phyloP scores from a whole-genome alignment of 2,329 filamentous ascomycete genomes.

The Bipolaris victoriae region DNA sequence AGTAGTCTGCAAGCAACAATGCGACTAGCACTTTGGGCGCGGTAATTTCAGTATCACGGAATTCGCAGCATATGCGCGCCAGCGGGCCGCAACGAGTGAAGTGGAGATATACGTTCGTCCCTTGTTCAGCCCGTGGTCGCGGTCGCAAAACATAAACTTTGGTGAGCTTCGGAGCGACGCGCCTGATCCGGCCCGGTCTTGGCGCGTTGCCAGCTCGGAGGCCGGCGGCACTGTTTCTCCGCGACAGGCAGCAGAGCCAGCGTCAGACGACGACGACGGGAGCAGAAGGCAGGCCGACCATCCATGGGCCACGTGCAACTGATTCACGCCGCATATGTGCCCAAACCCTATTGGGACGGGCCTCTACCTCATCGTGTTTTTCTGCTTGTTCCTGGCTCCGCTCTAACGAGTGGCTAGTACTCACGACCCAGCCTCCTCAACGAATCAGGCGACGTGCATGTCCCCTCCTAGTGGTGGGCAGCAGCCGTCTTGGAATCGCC shows the following conservation, averaged over 20 bases:
- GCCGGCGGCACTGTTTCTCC: conserved; percentile 8
- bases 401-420: background rate
- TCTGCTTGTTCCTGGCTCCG: conserved; percentile 18
- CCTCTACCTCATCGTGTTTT: conserved; percentile 8
- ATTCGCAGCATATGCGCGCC: conserved; percentile 7
- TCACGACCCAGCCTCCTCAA: background rate
- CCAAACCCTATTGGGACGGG: background rate
- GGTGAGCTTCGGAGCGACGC: conserved; percentile 25
- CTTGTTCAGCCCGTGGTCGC: conserved; percentile 13
- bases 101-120: background rate
- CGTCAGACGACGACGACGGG: background rate
- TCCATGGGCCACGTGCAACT: conserved; percentile 6
- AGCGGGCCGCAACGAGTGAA: background rate
- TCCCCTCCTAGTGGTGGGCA: conserved; percentile 5
- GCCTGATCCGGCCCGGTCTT: conserved; percentile 17
- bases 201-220: conserved; percentile 12
- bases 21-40: background rate
- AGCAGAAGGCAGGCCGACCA: background rate
- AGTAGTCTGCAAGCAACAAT: conserved; percentile 11
- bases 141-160: conserved; percentile 26
- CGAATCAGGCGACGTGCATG: conserved; percentile 1
- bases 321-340: conserved; percentile 8
- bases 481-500: conserved; percentile 5
- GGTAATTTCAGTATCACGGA: background rate
- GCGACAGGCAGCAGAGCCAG: background rate